Percentiles rank a stretch among this genome's conserved stretches.
Evolutionary conservation across 352 stramenopile genomes (phyloP).

Genomic region (Phytophthora cactorum): DNA sequence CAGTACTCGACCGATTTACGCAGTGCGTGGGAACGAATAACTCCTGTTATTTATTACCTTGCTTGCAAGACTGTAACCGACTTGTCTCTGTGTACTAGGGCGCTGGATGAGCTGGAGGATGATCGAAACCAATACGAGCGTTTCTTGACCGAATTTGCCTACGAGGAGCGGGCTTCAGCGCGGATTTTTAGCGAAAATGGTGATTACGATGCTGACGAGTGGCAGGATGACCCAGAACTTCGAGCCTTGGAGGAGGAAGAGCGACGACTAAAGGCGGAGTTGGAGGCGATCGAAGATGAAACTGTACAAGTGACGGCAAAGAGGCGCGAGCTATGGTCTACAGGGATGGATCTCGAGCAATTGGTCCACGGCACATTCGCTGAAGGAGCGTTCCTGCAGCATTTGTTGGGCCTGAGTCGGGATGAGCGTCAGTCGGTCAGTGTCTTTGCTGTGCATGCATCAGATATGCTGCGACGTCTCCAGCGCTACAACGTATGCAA

Average conservation of each 20-base stretch:
- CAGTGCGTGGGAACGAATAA: conserved; percentile 41
- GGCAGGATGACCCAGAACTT: conserved; percentile 54
- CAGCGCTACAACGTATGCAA: conserved; percentile 91
- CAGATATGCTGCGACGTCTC: conserved; percentile 77
- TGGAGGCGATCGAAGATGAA: conserved; percentile 67
- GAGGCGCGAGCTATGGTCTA: conserved; percentile 76
- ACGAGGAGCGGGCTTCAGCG: conserved; percentile 31
- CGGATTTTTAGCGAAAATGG: conserved; percentile 27
- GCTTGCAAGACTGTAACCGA: background rate
- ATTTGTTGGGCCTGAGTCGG: conserved; percentile 70
- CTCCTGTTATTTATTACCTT: background rate
- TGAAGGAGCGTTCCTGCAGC: conserved; percentile 80
- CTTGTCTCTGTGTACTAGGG: conserved; percentile 35
- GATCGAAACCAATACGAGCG: conserved; percentile 61
- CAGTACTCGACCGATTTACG: conserved; percentile 56
- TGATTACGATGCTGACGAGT: conserved; percentile 43
- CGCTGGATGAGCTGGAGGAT: conserved; percentile 49
- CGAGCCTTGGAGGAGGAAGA: conserved; percentile 72
- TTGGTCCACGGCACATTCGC: conserved; percentile 76
- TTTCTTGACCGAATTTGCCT: conserved; percentile 59
- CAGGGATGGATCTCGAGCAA: conserved; percentile 71
- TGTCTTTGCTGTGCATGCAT: conserved; percentile 82
- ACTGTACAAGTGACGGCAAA: conserved; percentile 59
- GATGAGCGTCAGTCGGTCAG: conserved; percentile 80
- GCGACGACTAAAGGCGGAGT: conserved; percentile 49